A percentile compares a stretch with the other conserved stretches of the same genome.
These are phyloP conservation scores for Tolypocladium album DNA, from an alignment of 2,329 filamentous ascomycete genomes.

Conservation along the genomic window DNA sequence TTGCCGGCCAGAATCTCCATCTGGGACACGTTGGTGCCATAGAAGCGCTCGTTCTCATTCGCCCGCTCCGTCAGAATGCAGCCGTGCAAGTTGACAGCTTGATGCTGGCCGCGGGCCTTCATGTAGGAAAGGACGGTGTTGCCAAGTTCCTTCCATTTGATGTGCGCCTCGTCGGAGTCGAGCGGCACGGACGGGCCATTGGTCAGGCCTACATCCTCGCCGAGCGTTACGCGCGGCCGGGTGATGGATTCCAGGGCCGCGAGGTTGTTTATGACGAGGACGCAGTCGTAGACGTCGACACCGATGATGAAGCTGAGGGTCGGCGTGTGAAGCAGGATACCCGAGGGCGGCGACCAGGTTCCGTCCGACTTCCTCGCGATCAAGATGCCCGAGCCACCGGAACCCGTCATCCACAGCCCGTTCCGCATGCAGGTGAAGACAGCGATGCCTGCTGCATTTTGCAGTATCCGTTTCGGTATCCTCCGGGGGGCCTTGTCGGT, in stretches of 20 bases:
- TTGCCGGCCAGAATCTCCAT: constrained; percentile 48
- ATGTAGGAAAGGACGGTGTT: constrained; percentile 48
- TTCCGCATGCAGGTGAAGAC: constrained; percentile 96
- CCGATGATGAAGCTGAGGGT: constrained; percentile 84
- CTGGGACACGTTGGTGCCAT: constrained; percentile 36
- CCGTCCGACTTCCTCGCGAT: constrained; percentile 77
- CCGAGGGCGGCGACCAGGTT: constrained; percentile 83
- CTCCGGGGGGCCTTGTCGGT: constrained; percentile 56
- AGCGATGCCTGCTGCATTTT: constrained; percentile 79
- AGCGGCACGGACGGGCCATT: constrained; percentile 60
- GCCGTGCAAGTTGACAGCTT: constrained; percentile 42
- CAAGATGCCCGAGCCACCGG: constrained; percentile 79
- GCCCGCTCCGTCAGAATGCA: constrained; percentile 45
- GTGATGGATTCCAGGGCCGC: constrained; percentile 78
- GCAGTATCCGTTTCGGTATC: constrained; percentile 77
- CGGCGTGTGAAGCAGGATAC: constrained; percentile 81
- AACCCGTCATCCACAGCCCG: constrained; percentile 83
- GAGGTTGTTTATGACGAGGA: constrained; percentile 83
- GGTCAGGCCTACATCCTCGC: constrained; percentile 67
- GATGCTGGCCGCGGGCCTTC: constrained; percentile 45
- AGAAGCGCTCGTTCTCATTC: constrained; percentile 52
- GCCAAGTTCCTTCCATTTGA: constrained; percentile 39
- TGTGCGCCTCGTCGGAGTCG: constrained; percentile 40
- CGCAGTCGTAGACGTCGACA: constrained; percentile 92
- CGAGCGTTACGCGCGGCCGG: constrained; percentile 66